Evolutionary conservation across 768 basidiomycete species (phyloP).

Genomic region (Dioszegia hungarica): DNA sequence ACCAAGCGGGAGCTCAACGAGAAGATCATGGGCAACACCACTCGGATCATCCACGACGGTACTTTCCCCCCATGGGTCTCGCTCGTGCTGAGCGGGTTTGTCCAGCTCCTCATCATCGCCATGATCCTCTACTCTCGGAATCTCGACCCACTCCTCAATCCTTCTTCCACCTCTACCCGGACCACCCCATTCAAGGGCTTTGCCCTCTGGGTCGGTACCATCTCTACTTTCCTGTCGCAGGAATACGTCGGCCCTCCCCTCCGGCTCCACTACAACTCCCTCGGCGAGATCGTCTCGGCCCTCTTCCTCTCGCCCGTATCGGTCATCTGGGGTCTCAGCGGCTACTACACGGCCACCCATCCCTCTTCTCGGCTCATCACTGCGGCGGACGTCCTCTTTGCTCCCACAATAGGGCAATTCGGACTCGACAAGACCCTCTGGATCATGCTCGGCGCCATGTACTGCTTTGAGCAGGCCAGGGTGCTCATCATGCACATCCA

Average conservation of each 20-base stretch:
- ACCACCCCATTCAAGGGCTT: conserved; percentile 20
- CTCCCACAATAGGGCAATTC: conserved; percentile 1
- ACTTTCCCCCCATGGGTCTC: conserved; percentile 29
- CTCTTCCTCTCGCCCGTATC: conserved; percentile 23
- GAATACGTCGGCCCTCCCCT: conserved; percentile 29
- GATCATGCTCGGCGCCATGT: conserved; percentile 16
- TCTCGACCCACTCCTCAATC: conserved; percentile 9
- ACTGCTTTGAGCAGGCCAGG: conserved; percentile 27
- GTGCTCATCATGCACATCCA: conserved; percentile 34
- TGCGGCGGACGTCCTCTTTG: conserved; percentile 3
- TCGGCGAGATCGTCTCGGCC: conserved; percentile 22
- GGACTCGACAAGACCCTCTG: conserved; percentile 15
- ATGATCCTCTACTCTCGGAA: conserved; percentile 17
- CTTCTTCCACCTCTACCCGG: conserved; percentile 1
- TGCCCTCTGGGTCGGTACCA: conserved; percentile 18
- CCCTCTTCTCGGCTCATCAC: not conserved
- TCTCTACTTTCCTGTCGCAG: conserved; percentile 23
- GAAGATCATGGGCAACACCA: conserved; percentile 30
- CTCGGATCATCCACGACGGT: conserved; percentile 32
- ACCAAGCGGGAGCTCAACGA: conserved; percentile 12
- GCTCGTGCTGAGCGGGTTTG: not conserved
- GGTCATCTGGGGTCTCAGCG: conserved; percentile 22
- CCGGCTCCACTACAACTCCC: conserved; percentile 25
- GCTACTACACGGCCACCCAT: conserved; percentile 25
- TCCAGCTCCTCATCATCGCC: conserved; percentile 7